phyloP scores from a whole-genome alignment of 2,329 filamentous ascomycete species.

The Dactylellina parvicollis region DNA sequence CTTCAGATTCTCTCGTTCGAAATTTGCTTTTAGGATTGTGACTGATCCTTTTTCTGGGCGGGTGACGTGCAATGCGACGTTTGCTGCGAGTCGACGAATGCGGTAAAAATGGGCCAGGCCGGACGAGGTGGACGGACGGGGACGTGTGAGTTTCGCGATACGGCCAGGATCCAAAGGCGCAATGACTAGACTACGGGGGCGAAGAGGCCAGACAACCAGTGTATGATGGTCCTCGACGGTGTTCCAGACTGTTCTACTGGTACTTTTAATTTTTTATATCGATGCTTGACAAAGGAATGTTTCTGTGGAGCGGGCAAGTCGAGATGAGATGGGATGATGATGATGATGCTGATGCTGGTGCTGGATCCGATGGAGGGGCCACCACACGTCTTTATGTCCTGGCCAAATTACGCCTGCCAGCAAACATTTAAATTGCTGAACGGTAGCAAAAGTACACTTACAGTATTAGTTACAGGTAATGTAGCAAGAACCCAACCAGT shows the following conservation, averaged over 20 bases:
- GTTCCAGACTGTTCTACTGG: conserved; percentile 19
- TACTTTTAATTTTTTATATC: conserved; percentile 13
- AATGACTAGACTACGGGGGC: conserved; percentile 15
- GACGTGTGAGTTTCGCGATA: conserved; percentile 31
- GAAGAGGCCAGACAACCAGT: conserved; percentile 44
- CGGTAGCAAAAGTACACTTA: not conserved
- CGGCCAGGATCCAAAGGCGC: conserved; percentile 27
- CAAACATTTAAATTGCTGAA: too few species aligned
- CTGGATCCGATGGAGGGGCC: conserved; percentile 1
- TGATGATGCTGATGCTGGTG: not conserved
- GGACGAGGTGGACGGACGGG: conserved; percentile 1
- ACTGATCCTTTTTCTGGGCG: conserved; percentile 42
- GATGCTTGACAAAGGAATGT: conserved; percentile 22
- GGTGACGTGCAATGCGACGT: conserved; percentile 22
- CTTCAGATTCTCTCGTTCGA: not conserved
- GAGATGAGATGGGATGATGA: conserved; percentile 31
- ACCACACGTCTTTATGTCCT: conserved; percentile 11
- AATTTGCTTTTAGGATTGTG: conserved; percentile 22
- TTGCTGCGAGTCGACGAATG: conserved; percentile 43
- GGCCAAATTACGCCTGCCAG: not conserved
- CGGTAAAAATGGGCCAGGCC: conserved; percentile 34
- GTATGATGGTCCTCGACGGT: conserved; percentile 6
- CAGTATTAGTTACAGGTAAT: conserved; percentile 14
- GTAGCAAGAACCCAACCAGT: conserved; percentile 10
- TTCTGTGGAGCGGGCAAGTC: conserved; percentile 13